A percentile compares a stretch with the other conserved stretches of the same genome.
Evolutionary conservation across 2,329 filamentous ascomycete genomes (phyloP).

Genomic region (Atkinsonella hypoxylon): DNA sequence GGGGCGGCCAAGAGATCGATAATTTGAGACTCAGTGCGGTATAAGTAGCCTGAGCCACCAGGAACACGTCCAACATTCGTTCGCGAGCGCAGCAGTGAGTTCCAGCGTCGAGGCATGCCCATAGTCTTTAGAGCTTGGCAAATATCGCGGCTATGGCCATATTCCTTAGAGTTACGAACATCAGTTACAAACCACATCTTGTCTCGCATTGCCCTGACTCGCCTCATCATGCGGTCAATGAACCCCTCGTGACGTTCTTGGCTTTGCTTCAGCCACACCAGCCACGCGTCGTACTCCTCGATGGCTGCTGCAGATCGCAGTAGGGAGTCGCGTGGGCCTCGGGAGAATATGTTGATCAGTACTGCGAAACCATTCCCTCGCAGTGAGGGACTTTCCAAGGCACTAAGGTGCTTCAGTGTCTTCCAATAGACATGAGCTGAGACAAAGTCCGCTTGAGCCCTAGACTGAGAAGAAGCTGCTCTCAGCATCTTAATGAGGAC

Average conservation of each 20-base stretch:
- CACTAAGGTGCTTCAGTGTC: slow-evolving; percentile 62
- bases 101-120: slow-evolving; percentile 53
- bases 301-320: slow-evolving; percentile 59
- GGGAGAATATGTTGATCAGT: slow-evolving; percentile 61
- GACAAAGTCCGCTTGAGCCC: slow-evolving; percentile 70
- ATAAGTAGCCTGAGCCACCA: slow-evolving; percentile 50
- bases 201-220: slow-evolving; percentile 65
- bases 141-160: slow-evolving; percentile 77
- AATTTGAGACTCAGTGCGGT: slow-evolving; percentile 72
- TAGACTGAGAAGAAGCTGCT: slow-evolving; percentile 63
- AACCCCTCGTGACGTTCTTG: slow-evolving; percentile 65
- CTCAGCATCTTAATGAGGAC: slow-evolving; percentile 63
- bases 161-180: slow-evolving; percentile 78
- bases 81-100: slow-evolving; percentile 36
- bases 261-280: slow-evolving; percentile 72
- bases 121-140: slow-evolving; percentile 84
- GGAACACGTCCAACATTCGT: slow-evolving; percentile 35
- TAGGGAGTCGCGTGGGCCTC: slow-evolving; percentile 58
- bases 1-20: slow-evolving; percentile 77
- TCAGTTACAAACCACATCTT: slow-evolving; percentile 99
- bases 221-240: slow-evolving; percentile 63
- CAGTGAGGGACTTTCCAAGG: slow-evolving; percentile 46
- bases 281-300: slow-evolving; percentile 69
- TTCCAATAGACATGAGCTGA: slow-evolving; percentile 78
- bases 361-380: slow-evolving; percentile 58